These are phyloP conservation scores for Kwoniella europaea DNA, from an alignment of 768 basidiomycete species.

Conservation along the genomic window DNA sequence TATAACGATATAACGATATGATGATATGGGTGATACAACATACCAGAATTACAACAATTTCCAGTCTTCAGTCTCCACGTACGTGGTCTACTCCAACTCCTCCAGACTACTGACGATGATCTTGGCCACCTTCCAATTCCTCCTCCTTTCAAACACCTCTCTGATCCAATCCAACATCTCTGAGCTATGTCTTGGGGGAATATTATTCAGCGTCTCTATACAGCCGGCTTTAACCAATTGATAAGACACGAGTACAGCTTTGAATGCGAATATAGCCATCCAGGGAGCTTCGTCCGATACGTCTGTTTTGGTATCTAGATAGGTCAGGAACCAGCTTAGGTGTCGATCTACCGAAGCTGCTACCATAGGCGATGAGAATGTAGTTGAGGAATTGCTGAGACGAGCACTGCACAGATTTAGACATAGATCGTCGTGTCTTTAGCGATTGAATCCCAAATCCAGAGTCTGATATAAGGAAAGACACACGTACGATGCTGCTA, in stretches of 20 bases:
- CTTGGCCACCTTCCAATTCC: conserved; percentile 29
- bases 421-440: no score
- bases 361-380: conserved; percentile 21
- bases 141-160: conserved; percentile 23
- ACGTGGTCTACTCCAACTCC: conserved; percentile 15
- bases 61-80: neutral
- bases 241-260: conserved; percentile 40
- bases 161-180: conserved; percentile 35
- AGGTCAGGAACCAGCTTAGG: conserved; percentile 36
- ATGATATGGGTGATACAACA: neutral
- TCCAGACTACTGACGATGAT: conserved; percentile 31
- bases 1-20: no score
- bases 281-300: conserved; percentile 37
- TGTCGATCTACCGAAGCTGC: conserved; percentile 31
- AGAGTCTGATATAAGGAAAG: no score
- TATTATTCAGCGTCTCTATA: neutral
- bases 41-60: neutral
- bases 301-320: conserved; percentile 22
- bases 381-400: conserved; percentile 15
- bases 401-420: conserved; percentile 17
- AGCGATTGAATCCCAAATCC: no score
- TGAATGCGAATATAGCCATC: conserved; percentile 45
- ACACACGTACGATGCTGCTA: conserved; percentile 41
- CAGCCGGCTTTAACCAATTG: conserved; percentile 31
- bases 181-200: conserved; percentile 14